These are phyloP conservation scores for Schoenoplectus tabernaemontani DNA, from an alignment of 202 grass and related monocot genomes.

Conservation along the genomic window DNA sequence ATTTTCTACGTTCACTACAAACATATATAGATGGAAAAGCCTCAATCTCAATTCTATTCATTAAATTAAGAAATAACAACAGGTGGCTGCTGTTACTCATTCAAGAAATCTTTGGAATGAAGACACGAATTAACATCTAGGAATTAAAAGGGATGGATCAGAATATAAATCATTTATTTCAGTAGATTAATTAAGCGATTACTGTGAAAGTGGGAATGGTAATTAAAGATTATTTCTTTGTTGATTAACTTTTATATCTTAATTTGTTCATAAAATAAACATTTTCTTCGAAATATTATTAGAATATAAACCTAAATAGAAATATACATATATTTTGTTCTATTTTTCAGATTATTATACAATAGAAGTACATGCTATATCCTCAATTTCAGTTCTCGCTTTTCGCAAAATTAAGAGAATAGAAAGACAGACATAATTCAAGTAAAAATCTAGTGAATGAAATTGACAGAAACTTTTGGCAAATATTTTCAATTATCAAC, in stretches of 20 bases:
- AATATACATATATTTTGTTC: neutral
- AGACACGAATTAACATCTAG: too few relatives aligned
- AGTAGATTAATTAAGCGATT: too few relatives aligned
- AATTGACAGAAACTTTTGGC: neutral
- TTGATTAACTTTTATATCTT: too few relatives aligned
- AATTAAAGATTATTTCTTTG: too few relatives aligned
- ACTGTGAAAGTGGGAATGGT: too few relatives aligned
- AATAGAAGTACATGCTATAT: neutral
- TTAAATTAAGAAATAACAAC: neutral
- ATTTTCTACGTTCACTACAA: neutral
- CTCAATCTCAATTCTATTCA: neutral
- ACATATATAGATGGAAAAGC: neutral
- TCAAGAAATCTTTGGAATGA: neutral
- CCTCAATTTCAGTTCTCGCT: too few relatives aligned
- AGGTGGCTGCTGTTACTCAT: neutral
- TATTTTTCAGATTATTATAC: neutral
- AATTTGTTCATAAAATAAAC: too few relatives aligned
- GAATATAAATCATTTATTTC: neutral
- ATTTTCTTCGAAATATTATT: too few relatives aligned
- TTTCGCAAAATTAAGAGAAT: neutral
- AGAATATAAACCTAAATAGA: neutral
- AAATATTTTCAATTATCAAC: neutral
- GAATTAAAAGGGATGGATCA: neutral
- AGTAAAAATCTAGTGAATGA: neutral
- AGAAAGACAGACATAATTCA: neutral